A percentile compares a stretch with the other conserved stretches of the same genome.
phyloP scores from a whole-genome alignment of 441 rosid genomes.

The Mallotus repandus region DNA sequence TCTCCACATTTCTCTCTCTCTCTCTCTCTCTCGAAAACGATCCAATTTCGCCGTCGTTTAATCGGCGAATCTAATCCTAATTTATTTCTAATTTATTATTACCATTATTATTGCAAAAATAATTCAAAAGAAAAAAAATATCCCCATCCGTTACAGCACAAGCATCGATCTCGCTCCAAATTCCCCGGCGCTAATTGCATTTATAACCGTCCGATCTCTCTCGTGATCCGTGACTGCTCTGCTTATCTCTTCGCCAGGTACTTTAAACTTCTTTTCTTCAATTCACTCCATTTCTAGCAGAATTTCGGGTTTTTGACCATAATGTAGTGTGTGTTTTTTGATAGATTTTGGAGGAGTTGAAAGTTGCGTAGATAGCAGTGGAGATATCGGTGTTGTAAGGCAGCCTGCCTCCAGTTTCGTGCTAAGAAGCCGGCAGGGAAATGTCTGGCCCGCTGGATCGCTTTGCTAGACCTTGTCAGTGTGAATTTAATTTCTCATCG shows the following conservation, averaged over 20 bases:
- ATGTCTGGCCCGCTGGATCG: conserved; percentile 88
- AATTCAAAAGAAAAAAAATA: too few species aligned
- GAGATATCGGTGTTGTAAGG: too few species aligned
- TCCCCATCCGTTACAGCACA: neutral
- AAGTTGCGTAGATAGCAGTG: neutral
- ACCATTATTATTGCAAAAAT: too few species aligned
- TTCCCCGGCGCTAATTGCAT: conserved; percentile 17
- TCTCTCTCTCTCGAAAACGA: conserved; percentile 1
- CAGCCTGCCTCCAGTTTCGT: conserved; percentile 8
- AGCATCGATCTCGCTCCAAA: neutral
- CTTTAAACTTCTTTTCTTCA: neutral
- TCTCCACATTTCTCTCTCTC: neutral
- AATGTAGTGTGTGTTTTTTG: conserved; percentile 17
- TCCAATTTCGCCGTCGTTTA: conserved; percentile 27
- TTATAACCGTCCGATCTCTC: conserved; percentile 41
- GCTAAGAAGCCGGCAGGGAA: neutral
- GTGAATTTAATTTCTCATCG: neutral
- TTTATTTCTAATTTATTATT: conserved; percentile 3
- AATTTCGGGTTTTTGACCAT: conserved; percentile 14
- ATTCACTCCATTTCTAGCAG: conserved; percentile 4
- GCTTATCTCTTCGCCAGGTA: neutral
- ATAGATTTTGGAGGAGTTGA: neutral
- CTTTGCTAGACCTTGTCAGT: conserved; percentile 83
- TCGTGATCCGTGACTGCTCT: conserved; percentile 31
- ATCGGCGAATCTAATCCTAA: conserved; percentile 23